Evolutionary conservation across 2,329 filamentous ascomycete species (phyloP).

Genomic region (Lanzia echinophila): DNA sequence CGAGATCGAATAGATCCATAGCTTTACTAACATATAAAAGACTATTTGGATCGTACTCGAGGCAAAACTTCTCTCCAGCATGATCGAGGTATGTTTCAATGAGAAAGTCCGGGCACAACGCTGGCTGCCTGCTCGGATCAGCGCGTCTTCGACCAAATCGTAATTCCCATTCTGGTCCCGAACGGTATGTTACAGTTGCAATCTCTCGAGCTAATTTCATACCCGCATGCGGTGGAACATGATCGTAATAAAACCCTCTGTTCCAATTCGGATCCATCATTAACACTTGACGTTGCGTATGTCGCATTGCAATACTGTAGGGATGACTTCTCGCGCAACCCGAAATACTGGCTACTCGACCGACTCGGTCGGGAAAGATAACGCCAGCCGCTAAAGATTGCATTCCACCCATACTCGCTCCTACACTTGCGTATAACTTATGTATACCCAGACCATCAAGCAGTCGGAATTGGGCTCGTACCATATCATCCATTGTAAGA

Average conservation of each 20-base stretch:
- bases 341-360: slow-evolving; percentile 79
- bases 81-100: slow-evolving; percentile 98
- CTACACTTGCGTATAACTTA: slow-evolving; percentile 84
- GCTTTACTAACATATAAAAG: slow-evolving; percentile 95
- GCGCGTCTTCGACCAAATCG: slow-evolving; percentile 84
- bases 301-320: slow-evolving; percentile 97
- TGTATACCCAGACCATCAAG: slow-evolving; percentile 71
- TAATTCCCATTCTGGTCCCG: slow-evolving; percentile 95
- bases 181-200: slow-evolving; percentile 93
- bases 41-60: slow-evolving; percentile 95
- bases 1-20: slow-evolving; percentile 96
- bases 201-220: slow-evolving; percentile 99
- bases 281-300: slow-evolving; percentile 92
- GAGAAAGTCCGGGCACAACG: slow-evolving; percentile 92
- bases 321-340: slow-evolving; percentile 92
- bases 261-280: slow-evolving; percentile 99
- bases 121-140: slow-evolving; percentile 78
- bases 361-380: slow-evolving; percentile 75
- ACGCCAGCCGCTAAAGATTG: slow-evolving; percentile 84
- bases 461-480: slow-evolving; percentile 85
- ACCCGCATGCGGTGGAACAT: slow-evolving; percentile 83
- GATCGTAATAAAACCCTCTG: slow-evolving; percentile 86
- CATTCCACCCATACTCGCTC: slow-evolving; percentile 98
- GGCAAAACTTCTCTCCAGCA: slow-evolving; percentile 94
- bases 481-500: slow-evolving; percentile 95